These are phyloP conservation scores for Tulasnella sp. DNA, from an alignment of 768 basidiomycete species.

Conservation along the genomic window DNA sequence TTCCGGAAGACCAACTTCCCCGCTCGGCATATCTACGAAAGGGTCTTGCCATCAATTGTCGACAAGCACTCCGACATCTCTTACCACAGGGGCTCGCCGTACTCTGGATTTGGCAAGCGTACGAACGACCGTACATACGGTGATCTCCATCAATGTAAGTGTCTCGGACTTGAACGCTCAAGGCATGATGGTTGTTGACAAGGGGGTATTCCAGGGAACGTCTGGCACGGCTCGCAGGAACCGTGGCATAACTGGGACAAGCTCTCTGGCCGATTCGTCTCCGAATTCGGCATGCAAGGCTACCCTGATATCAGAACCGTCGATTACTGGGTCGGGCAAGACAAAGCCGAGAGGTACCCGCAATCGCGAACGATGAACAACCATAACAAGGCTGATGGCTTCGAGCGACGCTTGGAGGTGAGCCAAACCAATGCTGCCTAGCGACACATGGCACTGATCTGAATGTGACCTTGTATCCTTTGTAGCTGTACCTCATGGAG, in stretches of 20 bases:
- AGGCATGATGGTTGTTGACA: background rate
- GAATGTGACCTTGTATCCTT: conserved; percentile 20
- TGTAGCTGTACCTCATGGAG: conserved; percentile 83
- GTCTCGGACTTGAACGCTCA: background rate
- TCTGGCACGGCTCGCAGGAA: conserved; percentile 91
- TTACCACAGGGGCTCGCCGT: conserved; percentile 86
- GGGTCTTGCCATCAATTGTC: conserved; percentile 73
- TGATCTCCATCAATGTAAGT: conserved; percentile 85
- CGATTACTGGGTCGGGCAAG: conserved; percentile 75
- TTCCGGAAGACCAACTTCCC: conserved; percentile 85
- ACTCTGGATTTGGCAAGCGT: conserved; percentile 69
- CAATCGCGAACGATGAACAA: conserved; percentile 77
- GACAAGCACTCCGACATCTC: conserved; percentile 56
- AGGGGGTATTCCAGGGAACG: conserved; percentile 56
- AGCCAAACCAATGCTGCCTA: too few relatives aligned
- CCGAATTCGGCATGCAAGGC: conserved; percentile 92
- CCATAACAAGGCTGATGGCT: conserved; percentile 91
- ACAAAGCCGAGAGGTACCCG: conserved; percentile 70
- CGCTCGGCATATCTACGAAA: conserved; percentile 86
- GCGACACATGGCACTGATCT: background rate
- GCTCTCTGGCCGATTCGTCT: conserved; percentile 85
- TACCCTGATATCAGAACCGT: conserved; percentile 87
- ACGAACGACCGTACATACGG: conserved; percentile 73
- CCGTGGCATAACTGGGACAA: conserved; percentile 94
- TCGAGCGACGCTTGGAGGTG: conserved; percentile 77